Evolutionary conservation across 2,329 filamentous ascomycete genomes (phyloP).

Genomic region (Pseudonectria buxi): DNA sequence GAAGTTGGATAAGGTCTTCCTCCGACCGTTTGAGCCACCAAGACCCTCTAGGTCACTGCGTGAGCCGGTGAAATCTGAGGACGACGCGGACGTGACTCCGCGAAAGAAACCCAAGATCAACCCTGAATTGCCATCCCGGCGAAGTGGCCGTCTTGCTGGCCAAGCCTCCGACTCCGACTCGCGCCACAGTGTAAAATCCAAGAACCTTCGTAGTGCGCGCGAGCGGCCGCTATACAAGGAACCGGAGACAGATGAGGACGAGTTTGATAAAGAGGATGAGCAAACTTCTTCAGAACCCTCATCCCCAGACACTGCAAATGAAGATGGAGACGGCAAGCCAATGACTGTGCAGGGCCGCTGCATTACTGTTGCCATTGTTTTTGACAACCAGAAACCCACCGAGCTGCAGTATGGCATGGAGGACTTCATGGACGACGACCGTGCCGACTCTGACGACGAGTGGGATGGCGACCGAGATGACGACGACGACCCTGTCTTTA

Average conservation of each 20-base stretch:
- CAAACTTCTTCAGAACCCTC: conserved; percentile 6
- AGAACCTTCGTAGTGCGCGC: conserved; percentile 10
- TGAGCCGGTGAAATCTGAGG: conserved; percentile 8
- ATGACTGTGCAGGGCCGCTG: conserved; percentile 60
- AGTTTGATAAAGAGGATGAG: conserved; percentile 23
- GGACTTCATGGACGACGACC: conserved; percentile 59
- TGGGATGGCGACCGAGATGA: conserved; percentile 53
- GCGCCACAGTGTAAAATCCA: conserved; percentile 12
- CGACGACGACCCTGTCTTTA: conserved; percentile 31
- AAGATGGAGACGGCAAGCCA: conserved; percentile 4
- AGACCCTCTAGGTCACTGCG: conserved; percentile 17
- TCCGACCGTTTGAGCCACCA: conserved; percentile 41
- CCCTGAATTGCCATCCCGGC: conserved; percentile 25
- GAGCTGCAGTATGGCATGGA: conserved; percentile 64
- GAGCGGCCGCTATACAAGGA: conserved; percentile 34
- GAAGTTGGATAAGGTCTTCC: conserved; percentile 62
- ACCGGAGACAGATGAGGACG: conserved; percentile 39
- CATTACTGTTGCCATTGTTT: conserved; percentile 60
- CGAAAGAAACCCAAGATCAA: conserved; percentile 13
- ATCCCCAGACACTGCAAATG: neutral
- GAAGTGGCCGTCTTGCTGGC: conserved; percentile 31
- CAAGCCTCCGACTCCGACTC: conserved; percentile 20
- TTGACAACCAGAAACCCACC: conserved; percentile 68
- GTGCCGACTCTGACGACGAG: conserved; percentile 50
- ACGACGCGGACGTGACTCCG: conserved; percentile 1